These are phyloP conservation scores for Blastobotrys persicus DNA, from an alignment of 1,139 yeast species.

Conservation along the genomic window DNA sequence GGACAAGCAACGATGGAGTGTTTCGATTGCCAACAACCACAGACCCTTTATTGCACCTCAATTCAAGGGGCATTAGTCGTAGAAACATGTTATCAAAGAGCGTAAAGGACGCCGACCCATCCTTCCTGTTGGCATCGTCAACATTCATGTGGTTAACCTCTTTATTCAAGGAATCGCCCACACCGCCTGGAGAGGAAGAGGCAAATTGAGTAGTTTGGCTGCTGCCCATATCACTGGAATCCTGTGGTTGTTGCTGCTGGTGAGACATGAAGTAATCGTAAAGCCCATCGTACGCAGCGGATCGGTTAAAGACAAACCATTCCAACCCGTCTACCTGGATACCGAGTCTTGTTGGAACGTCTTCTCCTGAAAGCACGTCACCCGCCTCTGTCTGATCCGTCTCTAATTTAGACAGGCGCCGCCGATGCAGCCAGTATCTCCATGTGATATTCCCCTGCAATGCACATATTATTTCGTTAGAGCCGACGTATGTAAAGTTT, in stretches of 20 bases:
- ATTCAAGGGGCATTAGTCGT: slow-evolving; percentile 55
- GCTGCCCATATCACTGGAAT: neutral
- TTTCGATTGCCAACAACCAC: slow-evolving; percentile 73
- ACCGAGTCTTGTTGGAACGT: slow-evolving; percentile 58
- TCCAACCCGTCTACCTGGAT: slow-evolving; percentile 75
- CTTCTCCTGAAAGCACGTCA: slow-evolving; percentile 36
- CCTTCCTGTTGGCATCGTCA: neutral
- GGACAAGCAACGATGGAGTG: slow-evolving; percentile 69
- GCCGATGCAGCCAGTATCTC: slow-evolving; percentile 75
- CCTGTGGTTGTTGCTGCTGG: neutral
- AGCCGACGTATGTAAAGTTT: slow-evolving; percentile 66
- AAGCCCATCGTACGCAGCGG: slow-evolving; percentile 70
- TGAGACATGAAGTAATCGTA: slow-evolving; percentile 40
- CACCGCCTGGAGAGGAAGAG: neutral
- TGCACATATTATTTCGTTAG: slow-evolving; percentile 66
- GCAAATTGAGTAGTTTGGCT: neutral
- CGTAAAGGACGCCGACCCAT: neutral
- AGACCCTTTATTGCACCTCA: slow-evolving; percentile 65
- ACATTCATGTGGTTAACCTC: neutral
- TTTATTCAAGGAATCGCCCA: neutral
- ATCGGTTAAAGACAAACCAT: slow-evolving; percentile 74
- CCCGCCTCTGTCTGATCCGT: slow-evolving; percentile 12
- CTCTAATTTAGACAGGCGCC: slow-evolving; percentile 29
- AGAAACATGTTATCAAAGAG: slow-evolving; percentile 36
- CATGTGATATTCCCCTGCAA: slow-evolving; percentile 76